These are phyloP conservation scores for Pichia sporocuriosa DNA, from an alignment of 805 yeast species.

Conservation along the genomic window DNA sequence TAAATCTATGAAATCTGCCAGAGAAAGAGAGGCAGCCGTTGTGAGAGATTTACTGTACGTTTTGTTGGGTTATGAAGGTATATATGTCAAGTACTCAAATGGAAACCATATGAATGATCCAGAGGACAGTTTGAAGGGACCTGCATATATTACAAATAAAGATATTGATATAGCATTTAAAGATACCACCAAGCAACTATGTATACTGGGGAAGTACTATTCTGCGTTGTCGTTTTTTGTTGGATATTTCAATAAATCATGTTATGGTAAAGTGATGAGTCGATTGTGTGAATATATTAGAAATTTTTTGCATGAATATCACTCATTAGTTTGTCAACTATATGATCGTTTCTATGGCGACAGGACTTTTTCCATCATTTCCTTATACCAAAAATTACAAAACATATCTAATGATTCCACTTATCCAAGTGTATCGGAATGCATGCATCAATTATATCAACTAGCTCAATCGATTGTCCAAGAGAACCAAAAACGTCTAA, in stretches of 20 bases:
- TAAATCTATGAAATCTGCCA: slow-evolving; percentile 27
- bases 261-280: slow-evolving; percentile 69
- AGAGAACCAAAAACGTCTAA: slow-evolving; percentile 37
- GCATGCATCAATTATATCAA: slow-evolving; percentile 51
- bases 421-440: slow-evolving; percentile 24
- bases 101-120: slow-evolving; percentile 36
- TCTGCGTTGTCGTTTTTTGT: slow-evolving; percentile 52
- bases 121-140: slow-evolving; percentile 57
- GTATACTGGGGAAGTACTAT: slow-evolving; percentile 57
- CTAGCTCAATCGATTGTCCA: slow-evolving; percentile 42
- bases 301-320: slow-evolving; percentile 32
- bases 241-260: slow-evolving; percentile 47
- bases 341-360: slow-evolving; percentile 48
- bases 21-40: slow-evolving; percentile 67
- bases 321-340: slow-evolving; percentile 32
- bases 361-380: slow-evolving; percentile 49
- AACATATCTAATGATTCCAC: background rate
- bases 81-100: slow-evolving; percentile 55
- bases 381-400: slow-evolving; percentile 46
- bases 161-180: slow-evolving; percentile 68
- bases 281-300: slow-evolving; percentile 60
- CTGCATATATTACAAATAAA: slow-evolving; percentile 67
- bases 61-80: slow-evolving; percentile 70
- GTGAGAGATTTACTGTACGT: slow-evolving; percentile 64
- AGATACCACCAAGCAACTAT: slow-evolving; percentile 56